Evolutionary conservation across 768 basidiomycete species (phyloP), one percentile per base, ranked within the genome.

Genomic region (Termitomyces bulborhizus): DNA sequence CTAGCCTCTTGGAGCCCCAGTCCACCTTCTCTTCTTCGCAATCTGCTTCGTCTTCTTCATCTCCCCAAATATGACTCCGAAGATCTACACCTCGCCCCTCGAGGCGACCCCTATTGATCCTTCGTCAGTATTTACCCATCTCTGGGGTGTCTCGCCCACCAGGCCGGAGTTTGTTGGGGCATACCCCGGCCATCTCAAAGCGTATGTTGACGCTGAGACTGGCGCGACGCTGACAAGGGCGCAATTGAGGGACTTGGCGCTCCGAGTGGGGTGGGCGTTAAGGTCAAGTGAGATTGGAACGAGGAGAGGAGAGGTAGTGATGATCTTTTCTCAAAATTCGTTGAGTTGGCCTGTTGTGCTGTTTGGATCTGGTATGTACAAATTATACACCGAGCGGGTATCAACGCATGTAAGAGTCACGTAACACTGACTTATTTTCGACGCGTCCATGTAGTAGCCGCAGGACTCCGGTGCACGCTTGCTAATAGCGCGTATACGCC

Each of bases 401-500:
- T 49, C 36, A 37, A 37, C 1, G 11, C 9, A 9, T 32, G 31
- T 32, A 49, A 26, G 13, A 37, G 26, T 13, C 43, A 51, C 55
- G 46, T 40, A 32, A 32, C 31, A 32, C 31, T 32, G 31, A 32
- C 31, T 32, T 1, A 32, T 9, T 32, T 47, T 47, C 27, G 27
- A 44, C 43, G 24, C 55, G 13, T 41, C 21, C 18, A 8, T 21
- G 27, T 44, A 65, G 73, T 85, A 42, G 85, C 90, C 0, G 86
- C 85, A 0, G 88, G 88, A 3, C 63, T 90, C 15, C 71, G 80
- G 43, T 79, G 81, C 51, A 88, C 90, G 0, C 81, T 89, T 13
- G 86, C 87, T 15, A 94, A 92, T 65, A 83, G 78, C 55, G 75
- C 76, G 0, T 93, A 90, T 63, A 86, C 83, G 4, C 66, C 83